Conservation (phyloP, 73 alveolate genomes). For the Paraurostyla sp. region DNA sequence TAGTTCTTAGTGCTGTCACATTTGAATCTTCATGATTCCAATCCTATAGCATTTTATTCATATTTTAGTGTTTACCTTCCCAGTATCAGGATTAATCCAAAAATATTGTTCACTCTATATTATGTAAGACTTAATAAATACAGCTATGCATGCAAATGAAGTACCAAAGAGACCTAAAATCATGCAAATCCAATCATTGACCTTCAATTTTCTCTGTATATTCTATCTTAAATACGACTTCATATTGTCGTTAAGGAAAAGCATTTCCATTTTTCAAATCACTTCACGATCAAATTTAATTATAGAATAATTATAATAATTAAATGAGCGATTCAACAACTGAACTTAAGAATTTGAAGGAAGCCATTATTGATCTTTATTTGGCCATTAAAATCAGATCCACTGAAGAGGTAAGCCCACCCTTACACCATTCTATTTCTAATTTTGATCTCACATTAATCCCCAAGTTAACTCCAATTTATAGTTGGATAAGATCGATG, state of each 20-base stretch:
- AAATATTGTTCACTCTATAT: slow-evolving; percentile 66
- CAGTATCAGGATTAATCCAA: slow-evolving; percentile 52
- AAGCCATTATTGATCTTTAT: slow-evolving; percentile 54
- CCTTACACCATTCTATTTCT: neutral
- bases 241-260: slow-evolving; percentile 63
- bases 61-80: slow-evolving; percentile 29
- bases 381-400: slow-evolving; percentile 52
- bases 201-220: slow-evolving; percentile 54
- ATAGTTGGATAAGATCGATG: slow-evolving; percentile 58
- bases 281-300: neutral
- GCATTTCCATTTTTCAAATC: slow-evolving; percentile 68
- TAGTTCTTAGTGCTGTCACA: slow-evolving; percentile 47
- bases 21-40: slow-evolving; percentile 61
- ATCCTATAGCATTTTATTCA: slow-evolving; percentile 14
- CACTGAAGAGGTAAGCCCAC: slow-evolving; percentile 57
- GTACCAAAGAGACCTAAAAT: slow-evolving; percentile 65
- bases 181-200: slow-evolving; percentile 68
- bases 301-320: neutral
- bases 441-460: too few species aligned
- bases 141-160: slow-evolving; percentile 66
- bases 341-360: slow-evolving; percentile 43
- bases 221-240: slow-evolving; percentile 49
- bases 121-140: too few species aligned
- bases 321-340: too few species aligned
- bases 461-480: too few species aligned